Conservation (phyloP, 1,284 basidiomycete species). For the Cryptococcus depauperatus region DNA sequence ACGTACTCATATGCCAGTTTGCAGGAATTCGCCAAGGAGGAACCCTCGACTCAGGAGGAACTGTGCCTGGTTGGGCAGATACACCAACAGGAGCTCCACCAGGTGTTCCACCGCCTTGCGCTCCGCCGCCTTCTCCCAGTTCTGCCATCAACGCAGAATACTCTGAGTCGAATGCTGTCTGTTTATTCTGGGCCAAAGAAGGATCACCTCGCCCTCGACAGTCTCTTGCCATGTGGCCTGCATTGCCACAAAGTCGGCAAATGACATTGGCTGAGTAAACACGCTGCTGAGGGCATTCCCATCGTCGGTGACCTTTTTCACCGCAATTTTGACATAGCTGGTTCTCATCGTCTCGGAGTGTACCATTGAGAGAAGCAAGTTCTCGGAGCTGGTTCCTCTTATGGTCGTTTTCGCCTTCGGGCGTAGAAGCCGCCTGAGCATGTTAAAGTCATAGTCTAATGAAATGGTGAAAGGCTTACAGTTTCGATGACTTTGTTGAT, state of each 20-base stretch:
- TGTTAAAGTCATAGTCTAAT: background rate
- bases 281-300: slow-evolving; percentile 91
- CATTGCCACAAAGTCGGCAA: slow-evolving; percentile 89
- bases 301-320: slow-evolving; percentile 76
- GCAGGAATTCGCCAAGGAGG: slow-evolving; percentile 49
- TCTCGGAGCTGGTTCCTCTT: slow-evolving; percentile 98
- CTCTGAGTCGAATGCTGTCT: slow-evolving; percentile 76
- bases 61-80: slow-evolving; percentile 15
- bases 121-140: slow-evolving; percentile 70
- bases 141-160: slow-evolving; percentile 97
- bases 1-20: slow-evolving; percentile 45
- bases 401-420: slow-evolving; percentile 98
- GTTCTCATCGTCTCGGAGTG: slow-evolving; percentile 97
- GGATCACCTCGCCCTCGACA: slow-evolving; percentile 58
- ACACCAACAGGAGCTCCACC: slow-evolving; percentile 44
- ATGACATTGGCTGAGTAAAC: slow-evolving; percentile 97
- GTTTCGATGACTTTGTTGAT: slow-evolving; percentile 99
- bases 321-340: slow-evolving; percentile 99
- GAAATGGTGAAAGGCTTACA: slow-evolving; percentile 49
- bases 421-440: slow-evolving; percentile 79
- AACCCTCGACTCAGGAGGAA: slow-evolving; percentile 30
- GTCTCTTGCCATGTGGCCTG: slow-evolving; percentile 92
- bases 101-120: slow-evolving; percentile 22
- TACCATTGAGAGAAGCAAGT: slow-evolving; percentile 94
- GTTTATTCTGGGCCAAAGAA: slow-evolving; percentile 44